phyloP scores from a whole-genome alignment of 306 rosid species.

The Senna siamea region DNA sequence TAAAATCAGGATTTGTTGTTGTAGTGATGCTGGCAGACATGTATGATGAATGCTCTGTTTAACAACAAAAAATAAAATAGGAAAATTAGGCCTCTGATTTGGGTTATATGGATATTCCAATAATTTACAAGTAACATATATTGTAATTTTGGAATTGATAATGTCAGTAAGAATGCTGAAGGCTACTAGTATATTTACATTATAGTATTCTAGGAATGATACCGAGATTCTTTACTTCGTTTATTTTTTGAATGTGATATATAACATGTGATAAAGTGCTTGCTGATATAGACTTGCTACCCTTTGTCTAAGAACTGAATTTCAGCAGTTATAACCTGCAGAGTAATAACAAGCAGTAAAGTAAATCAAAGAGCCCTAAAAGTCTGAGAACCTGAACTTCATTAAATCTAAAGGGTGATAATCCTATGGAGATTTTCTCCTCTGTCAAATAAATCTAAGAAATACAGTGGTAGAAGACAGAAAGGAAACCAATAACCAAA shows the following conservation, averaged over 20 bases:
- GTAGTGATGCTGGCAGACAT: no score
- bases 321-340: background rate
- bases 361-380: background rate
- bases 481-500: background rate
- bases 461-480: background rate
- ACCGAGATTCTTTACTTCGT: background rate
- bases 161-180: background rate
- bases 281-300: background rate
- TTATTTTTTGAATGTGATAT: background rate
- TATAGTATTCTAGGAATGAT: background rate
- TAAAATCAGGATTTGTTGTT: background rate
- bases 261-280: background rate
- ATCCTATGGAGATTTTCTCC: no score
- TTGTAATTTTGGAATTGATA: constrained; percentile 13
- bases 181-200: background rate
- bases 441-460: background rate
- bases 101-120: background rate
- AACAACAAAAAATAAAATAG: background rate
- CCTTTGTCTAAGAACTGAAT: background rate
- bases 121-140: background rate
- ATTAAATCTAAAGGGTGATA: no score
- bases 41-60: constrained; percentile 1
- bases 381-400: background rate
- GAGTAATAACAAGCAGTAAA: background rate
- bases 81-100: background rate